Evolutionary conservation across 441 rosid genomes (phyloP), one percentile per base, ranked within the genome.

Genomic region (Pelargonium cotyledonis): DNA sequence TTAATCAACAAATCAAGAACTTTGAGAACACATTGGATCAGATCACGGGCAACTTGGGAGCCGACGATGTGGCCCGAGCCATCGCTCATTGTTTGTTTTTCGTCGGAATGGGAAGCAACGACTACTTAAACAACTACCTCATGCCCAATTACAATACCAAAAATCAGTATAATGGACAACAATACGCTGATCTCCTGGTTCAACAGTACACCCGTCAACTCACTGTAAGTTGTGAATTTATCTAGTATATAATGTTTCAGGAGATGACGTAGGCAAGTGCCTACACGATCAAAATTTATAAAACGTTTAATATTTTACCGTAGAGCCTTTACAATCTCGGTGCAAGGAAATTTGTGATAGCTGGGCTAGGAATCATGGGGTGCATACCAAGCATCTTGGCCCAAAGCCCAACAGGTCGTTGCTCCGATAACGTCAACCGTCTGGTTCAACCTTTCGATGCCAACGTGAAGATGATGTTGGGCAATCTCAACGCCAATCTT

Each of bases 51-150:
- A 86, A 80, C 60, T 79, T 88, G 11, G 91, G 96, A 6, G 84
- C 90, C 51, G 72, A 73, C 7, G 80, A 80, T 68, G 76, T 84
- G 12, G 85, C 89, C 0, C 77, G 61, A 47, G 84, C 89, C 1
- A 70, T 94, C 19, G 78, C 79, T 41, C 77, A 72, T 64, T 85
- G 92, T 80, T 69, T 94, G 47, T 91, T 90, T 77, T 91, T 90
- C 71, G 82, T 91, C 0, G 97, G 98, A 47, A 88, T 94, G 96
- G 96, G 97, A 58, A 94, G 97, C 79, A 94, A 94, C 75, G 98
- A 94, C 82, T 94, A 94, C 70, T 86, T 91, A 65, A 88, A 94
- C 79, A 94, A 89, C 70, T 94, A 89, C 71, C 89, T 94, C 67
- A 91, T 91, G 99, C 96, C 97, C 21, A 91, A 91, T 75, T 94